A percentile compares a stretch with the other conserved stretches of the same genome.
Conservation (phyloP, 768 basidiomycete genomes). For the Porphyrellus cyaneotinctus region DNA sequence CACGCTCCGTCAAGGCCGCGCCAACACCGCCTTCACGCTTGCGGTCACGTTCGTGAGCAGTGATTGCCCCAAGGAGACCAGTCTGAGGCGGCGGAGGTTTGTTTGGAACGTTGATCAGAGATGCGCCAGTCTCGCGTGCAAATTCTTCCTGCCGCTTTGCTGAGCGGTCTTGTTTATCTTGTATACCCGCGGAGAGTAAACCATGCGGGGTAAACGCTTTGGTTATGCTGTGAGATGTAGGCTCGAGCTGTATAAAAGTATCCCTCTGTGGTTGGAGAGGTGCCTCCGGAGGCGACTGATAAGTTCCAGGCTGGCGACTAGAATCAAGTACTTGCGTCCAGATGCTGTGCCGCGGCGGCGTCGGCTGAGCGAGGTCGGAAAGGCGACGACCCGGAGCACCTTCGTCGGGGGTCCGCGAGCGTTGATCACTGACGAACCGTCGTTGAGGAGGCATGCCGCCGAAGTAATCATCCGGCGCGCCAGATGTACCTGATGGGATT, state of each 20-base stretch:
- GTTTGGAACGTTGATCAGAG: conserved; percentile 91
- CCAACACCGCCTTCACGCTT: conserved; percentile 95
- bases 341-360: conserved; percentile 58
- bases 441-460: conserved; percentile 37
- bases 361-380: conserved; percentile 47
- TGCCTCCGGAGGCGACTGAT: conserved; percentile 33
- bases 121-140: conserved; percentile 86
- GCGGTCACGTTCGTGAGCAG: conserved; percentile 89
- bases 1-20: conserved; percentile 90
- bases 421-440: conserved; percentile 53
- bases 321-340: conserved; percentile 91
- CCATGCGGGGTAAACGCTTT: conserved; percentile 96
- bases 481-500: conserved; percentile 26
- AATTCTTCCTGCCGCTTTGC: conserved; percentile 94
- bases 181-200: conserved; percentile 88
- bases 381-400: conserved; percentile 53
- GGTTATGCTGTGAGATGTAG: conserved; percentile 68
- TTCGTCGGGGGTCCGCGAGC: conserved; percentile 54
- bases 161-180: conserved; percentile 93
- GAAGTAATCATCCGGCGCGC: conserved; percentile 43
- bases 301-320: conserved; percentile 45
- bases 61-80: conserved; percentile 93
- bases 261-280: conserved; percentile 35
- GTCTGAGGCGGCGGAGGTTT: conserved; percentile 95
- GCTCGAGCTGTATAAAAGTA: conserved; percentile 75